A percentile compares a stretch with the other conserved stretches of the same genome.
Evolutionary conservation across 2,329 filamentous ascomycete genomes (phyloP).

Genomic region (Colletotrichum ledebouriae): DNA sequence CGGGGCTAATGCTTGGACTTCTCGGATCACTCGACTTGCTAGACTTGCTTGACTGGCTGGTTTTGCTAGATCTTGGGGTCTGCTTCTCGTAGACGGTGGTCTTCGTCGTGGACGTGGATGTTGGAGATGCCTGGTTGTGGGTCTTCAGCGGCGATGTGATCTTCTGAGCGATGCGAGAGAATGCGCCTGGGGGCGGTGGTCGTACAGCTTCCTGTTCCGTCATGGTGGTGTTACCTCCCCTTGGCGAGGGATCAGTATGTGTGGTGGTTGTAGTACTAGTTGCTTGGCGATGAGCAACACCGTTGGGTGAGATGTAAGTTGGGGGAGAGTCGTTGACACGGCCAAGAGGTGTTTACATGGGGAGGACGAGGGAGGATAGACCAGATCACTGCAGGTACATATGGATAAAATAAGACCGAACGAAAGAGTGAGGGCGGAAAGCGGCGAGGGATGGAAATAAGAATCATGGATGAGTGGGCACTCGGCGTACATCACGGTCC

Average conservation of each 20-base stretch:
- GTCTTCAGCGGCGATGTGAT: slow-evolving; percentile 29
- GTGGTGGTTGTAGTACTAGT: background rate
- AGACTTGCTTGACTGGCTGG: slow-evolving; percentile 25
- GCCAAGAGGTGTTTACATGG: slow-evolving; percentile 30
- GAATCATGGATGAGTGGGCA: slow-evolving; percentile 31
- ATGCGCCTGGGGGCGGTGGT: slow-evolving; percentile 38
- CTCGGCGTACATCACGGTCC: slow-evolving; percentile 22
- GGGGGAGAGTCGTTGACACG: background rate
- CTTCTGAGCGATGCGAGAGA: slow-evolving; percentile 43
- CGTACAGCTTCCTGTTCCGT: slow-evolving; percentile 15
- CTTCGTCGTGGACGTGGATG: slow-evolving; percentile 8
- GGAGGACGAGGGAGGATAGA: background rate
- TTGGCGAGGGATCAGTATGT: background rate
- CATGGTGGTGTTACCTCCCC: slow-evolving; percentile 25
- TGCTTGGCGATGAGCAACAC: slow-evolving; percentile 9
- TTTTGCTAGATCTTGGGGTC: slow-evolving; percentile 20
- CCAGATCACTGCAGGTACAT: slow-evolving; percentile 26
- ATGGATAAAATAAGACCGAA: background rate
- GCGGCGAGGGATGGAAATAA: slow-evolving; percentile 16
- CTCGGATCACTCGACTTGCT: slow-evolving; percentile 31
- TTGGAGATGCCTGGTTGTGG: slow-evolving; percentile 8
- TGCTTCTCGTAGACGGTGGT: slow-evolving; percentile 34
- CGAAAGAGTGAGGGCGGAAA: background rate
- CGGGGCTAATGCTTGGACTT: background rate
- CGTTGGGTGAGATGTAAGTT: background rate